Evolutionary conservation across 2,329 filamentous ascomycete species (phyloP), one percentile per base, ranked within the genome.

Genomic region (Calonectria hongkongensis): DNA sequence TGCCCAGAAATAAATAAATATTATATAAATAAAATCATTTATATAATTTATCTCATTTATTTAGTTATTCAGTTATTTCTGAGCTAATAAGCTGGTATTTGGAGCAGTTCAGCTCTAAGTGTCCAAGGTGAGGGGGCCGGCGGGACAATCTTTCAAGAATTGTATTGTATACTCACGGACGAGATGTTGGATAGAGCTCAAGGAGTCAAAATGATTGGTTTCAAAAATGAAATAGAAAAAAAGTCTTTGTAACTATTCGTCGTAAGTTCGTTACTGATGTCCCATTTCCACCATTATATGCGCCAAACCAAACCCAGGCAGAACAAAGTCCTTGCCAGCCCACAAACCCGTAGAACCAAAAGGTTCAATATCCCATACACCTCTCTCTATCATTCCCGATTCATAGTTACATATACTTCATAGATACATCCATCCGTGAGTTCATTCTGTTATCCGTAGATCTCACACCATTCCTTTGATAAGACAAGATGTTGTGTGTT

Each of bases 201-300:
- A 21, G 16, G 2, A 15, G 33, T 58, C 30, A 39, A 6, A 25
- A 13, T 39, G 54, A 58, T 25, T 25, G 8, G 33, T 28, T 36
- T 36, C 33, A 39, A 45, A 39, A 36, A 25, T 10, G 13, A 54
- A 43, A 13, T 43, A 25, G 27, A 41, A 50, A 43, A 41, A 51
- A 51, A 43, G 39, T 43, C 18, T 30, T 71, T 56, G 64, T 28
- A 45, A 28, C 18, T n/a, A 62, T 45, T 62, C 39, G 16, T 15
- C 54, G n/a, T 28, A 25, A n/a, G 12, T 28, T 71, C 70, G 65
- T 71, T 71, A 71, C 70, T 71, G 56, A 68, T 71, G 51, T 71
- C 30, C 36, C 45, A 28, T 71, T 71, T 71, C 64, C 54, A 51
- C 47, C 63, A 28, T 67, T 56, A 39, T 48, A 27, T 71, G 39